Percentiles rank a stretch among this genome's conserved stretches.
Conservation (phyloP, 495 filamentous ascomycete genomes). For the Diplogelasinospora grovesii region DNA sequence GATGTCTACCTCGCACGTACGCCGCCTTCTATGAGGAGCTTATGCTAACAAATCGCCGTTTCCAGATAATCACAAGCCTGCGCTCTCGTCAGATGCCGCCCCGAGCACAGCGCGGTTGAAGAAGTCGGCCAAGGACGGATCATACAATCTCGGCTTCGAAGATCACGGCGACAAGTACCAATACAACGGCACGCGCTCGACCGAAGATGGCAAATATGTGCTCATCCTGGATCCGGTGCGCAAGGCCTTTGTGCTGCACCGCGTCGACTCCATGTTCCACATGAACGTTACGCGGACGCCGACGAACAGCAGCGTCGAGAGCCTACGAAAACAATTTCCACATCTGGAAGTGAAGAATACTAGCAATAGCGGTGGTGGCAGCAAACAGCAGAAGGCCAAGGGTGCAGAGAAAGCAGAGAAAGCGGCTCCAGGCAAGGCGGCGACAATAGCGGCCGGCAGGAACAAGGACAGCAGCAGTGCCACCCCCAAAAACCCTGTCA, state of each 20-base stretch:
- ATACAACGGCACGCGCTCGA: constrained; percentile 42
- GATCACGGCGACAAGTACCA: constrained; percentile 43
- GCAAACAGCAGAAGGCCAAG: constrained; percentile 16
- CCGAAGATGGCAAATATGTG: constrained; percentile 45
- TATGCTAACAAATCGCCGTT: constrained; percentile 3
- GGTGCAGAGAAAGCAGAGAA: constrained; percentile 15
- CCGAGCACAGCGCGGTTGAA: constrained; percentile 40
- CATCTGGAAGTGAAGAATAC: constrained; percentile 30
- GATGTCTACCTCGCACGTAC: not conserved
- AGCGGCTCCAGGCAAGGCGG: constrained; percentile 7
- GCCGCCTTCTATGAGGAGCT: too few species aligned
- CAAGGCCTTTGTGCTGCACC: constrained; percentile 50
- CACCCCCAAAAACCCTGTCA: constrained; percentile 3
- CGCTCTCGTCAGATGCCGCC: constrained; percentile 36
- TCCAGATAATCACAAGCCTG: constrained; percentile 49
- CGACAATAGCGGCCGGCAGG: constrained; percentile 2
- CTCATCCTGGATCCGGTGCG: constrained; percentile 48
- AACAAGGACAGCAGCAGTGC: constrained; percentile 2
- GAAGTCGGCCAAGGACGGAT: constrained; percentile 34
- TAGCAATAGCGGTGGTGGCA: constrained; percentile 12
- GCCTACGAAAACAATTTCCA: constrained; percentile 34
- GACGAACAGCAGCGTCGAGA: constrained; percentile 30
- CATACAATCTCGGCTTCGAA: constrained; percentile 42
- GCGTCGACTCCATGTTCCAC: constrained; percentile 51
- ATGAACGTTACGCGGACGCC: constrained; percentile 49